Conservation (phyloP, 2,329 filamentous ascomycete species). For the Fusarium sp. region DNA sequence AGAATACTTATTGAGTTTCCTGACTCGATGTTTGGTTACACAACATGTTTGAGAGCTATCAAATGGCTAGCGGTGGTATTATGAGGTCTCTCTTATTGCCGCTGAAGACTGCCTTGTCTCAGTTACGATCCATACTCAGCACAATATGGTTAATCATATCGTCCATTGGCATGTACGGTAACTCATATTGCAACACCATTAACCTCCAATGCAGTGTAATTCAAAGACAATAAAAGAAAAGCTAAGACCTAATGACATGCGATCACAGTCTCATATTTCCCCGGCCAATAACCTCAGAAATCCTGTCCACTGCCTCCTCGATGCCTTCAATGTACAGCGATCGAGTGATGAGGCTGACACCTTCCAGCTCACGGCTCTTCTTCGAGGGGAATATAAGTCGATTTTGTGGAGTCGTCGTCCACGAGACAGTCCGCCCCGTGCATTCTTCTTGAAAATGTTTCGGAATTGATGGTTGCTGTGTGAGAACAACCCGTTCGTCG, state of each 20-base stretch:
- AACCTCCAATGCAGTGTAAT: neutral
- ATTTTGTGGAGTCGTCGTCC: neutral
- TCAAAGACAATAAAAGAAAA: neutral
- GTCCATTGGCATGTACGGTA: neutral
- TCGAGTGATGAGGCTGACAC: constrained; percentile 6
- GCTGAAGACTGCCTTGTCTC: neutral
- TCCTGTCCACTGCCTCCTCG: constrained; percentile 2
- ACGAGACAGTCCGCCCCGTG: neutral
- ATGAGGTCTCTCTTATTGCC: too few species aligned
- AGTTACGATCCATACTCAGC: neutral
- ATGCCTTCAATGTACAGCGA: constrained; percentile 1
- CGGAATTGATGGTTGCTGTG: neutral
- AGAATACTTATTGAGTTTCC: neutral
- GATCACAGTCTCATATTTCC: neutral
- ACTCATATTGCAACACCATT: neutral
- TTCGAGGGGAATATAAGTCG: constrained; percentile 5
- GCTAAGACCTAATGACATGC: neutral
- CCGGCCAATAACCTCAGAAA: constrained; percentile 7
- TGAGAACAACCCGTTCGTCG: neutral
- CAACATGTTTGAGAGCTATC: too few species aligned
- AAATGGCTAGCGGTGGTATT: too few species aligned
- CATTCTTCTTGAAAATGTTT: neutral
- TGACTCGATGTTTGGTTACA: neutral
- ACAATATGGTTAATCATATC: neutral
- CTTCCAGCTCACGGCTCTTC: neutral